phyloP scores from a whole-genome alignment of 257 asterid species.

The Nicotiana sylvestris region DNA sequence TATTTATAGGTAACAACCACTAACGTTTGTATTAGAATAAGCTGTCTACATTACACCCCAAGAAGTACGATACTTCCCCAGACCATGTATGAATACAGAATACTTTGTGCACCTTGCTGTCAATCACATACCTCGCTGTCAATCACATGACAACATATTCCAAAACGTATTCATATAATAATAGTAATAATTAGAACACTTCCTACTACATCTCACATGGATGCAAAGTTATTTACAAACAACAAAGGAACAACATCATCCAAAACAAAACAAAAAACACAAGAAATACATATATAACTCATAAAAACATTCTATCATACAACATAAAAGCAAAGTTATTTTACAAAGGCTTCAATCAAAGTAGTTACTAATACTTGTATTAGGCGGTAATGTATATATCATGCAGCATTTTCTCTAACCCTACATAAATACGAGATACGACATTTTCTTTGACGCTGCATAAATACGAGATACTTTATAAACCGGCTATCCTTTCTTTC shows the following conservation, averaged over 20 bases:
- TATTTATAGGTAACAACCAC: too few species aligned
- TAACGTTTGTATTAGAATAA: too few species aligned
- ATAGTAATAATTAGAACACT: not conserved
- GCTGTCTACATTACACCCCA: too few species aligned
- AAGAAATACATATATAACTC: not conserved
- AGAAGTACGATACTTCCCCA: too few species aligned
- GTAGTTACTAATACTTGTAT: not conserved
- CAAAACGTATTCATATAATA: not conserved
- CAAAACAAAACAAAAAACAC: not conserved
- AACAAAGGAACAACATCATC: not conserved
- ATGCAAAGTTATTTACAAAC: constrained; percentile 6
- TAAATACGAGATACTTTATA: too few species aligned
- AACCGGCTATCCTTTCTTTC: too few species aligned
- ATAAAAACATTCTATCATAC: not conserved
- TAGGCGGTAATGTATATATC: too few species aligned
- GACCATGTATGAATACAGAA: too few species aligned
- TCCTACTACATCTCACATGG: constrained; percentile 25
- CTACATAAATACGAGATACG: not conserved
- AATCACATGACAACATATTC: not conserved
- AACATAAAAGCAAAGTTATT: not conserved
- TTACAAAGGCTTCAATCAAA: not conserved
- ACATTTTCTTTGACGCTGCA: too few species aligned
- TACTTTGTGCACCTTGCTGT: too few species aligned
- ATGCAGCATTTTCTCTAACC: too few species aligned
- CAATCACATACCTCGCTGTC: too few species aligned